A percentile compares a stretch with the other conserved stretches of the same genome.
Evolutionary conservation across 2,329 filamentous ascomycete genomes (phyloP).

Genomic region (Stagonosporopsis cucurbitacearum): DNA sequence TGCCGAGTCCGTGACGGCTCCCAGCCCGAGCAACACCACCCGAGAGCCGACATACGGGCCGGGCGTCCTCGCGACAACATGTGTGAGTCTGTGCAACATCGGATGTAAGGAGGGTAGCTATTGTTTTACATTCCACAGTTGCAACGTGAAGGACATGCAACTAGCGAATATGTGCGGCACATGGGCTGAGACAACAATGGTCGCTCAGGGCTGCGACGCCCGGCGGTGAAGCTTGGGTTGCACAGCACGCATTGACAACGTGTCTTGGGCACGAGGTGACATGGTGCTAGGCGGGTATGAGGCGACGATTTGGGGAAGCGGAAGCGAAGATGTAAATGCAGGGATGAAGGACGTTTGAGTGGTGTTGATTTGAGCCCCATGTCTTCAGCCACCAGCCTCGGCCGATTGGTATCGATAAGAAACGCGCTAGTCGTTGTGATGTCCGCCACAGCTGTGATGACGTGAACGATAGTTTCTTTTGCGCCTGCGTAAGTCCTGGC

Average conservation of each 20-base stretch:
- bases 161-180: constrained; percentile 2
- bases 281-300: neutral
- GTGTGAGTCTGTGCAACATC: constrained; percentile 4
- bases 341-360: neutral
- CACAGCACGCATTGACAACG: constrained; percentile 10
- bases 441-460: constrained; percentile 21
- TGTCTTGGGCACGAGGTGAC: constrained; percentile 4
- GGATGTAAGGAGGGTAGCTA: neutral
- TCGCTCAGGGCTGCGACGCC: neutral
- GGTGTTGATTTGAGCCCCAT: neutral
- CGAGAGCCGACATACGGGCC: constrained; percentile 6
- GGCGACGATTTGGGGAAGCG: neutral
- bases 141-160: constrained; percentile 12
- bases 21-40: neutral
- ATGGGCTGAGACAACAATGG: constrained; percentile 14
- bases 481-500: neutral
- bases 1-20: neutral
- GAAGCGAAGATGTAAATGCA: neutral
- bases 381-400: constrained; percentile 5
- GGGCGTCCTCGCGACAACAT: neutral
- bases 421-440: constrained; percentile 3
- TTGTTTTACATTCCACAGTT: neutral
- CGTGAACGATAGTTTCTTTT: constrained; percentile 22
- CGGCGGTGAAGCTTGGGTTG: constrained; percentile 4
- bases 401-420: constrained; percentile 15